Base-by-base conservation (phyloP, 1,284 basidiomycete species). In the Apiotrichum brassicae region DNA sequence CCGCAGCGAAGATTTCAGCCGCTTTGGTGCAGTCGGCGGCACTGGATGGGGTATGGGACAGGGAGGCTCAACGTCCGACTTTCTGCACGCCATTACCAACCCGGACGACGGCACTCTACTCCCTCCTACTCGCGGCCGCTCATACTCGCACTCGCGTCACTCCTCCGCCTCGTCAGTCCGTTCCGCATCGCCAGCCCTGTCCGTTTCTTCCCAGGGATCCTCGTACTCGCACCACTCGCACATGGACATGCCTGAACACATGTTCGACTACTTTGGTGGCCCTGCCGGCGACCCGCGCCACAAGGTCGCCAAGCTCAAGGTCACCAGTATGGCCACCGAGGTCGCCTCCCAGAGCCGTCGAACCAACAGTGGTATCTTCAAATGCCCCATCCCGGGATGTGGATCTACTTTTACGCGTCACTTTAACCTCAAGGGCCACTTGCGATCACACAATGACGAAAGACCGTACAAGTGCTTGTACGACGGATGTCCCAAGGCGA, bases 391-490 rank as follows among this genome's bases (percentile, higher is more conserved):
- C 9, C 90, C 91, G 13, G 92, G 90, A 13, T 97, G 92, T 74
- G 88, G 87, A 42, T 92, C 88, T 74, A 94, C 92, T 4, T 97
- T 93, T 72, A 94, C 90, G 80, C 81, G 73, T 25, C 74, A 76
- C 61, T 77, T 77, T 70, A 78, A 77, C 53, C 53, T 76, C 51
- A 70, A 76, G 83, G 92, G 93, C 44, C 93, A 97, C 76, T 72
- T 97, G 59, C 82, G 92, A 61, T 94, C 91, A n/a, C 92, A 97
- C 71, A 94, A 91, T 23, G 91, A 94, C 70, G 90, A 95, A 73
- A 78, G 90, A 51, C 92, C 92, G 30, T 97, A 90, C 74, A 82
- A 90, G 56, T 97, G 92, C 70, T 82, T 87, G 52, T 92, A 87
- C 81, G 87, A 88, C 3, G 90, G 88, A 14, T 97, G 92, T 71